Conservation (phyloP, 2,329 filamentous ascomycete genomes). For the Didymella pomorum region DNA sequence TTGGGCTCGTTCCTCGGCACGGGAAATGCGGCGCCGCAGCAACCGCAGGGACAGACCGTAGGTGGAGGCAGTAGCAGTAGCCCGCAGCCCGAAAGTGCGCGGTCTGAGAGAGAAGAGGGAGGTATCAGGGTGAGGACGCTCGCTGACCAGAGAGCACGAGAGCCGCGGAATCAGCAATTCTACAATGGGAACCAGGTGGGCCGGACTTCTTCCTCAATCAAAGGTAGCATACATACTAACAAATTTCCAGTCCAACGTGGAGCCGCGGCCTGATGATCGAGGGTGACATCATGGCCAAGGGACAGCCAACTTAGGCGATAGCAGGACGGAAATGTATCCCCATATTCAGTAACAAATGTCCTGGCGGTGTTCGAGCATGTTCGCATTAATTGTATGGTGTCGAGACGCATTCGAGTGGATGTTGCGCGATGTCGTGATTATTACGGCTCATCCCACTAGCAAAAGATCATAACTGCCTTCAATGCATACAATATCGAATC, state of each 20-base stretch:
- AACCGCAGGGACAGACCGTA: constrained; percentile 22
- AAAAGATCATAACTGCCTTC: too few species aligned
- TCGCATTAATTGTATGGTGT: not conserved
- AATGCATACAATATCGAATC: too few species aligned
- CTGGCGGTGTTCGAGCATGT: too few species aligned
- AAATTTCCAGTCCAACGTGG: constrained; percentile 7
- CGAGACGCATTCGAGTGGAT: not conserved
- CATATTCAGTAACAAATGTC: too few species aligned
- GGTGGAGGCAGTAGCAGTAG: constrained; percentile 20
- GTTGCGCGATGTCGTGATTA: not conserved
- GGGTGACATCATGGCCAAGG: not conserved
- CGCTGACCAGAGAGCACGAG: constrained; percentile 59
- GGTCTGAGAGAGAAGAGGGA: constrained; percentile 23
- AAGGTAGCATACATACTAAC: not conserved
- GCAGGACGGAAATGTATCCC: too few species aligned
- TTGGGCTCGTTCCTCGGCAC: constrained; percentile 43
- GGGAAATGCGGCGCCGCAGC: constrained; percentile 13
- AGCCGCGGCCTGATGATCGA: constrained; percentile 9
- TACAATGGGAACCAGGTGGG: constrained; percentile 91
- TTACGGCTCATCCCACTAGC: too few species aligned
- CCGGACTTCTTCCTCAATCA: accelerated
- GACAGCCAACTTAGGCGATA: not conserved
- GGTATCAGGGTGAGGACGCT: constrained; percentile 54
- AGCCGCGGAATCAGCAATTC: constrained; percentile 68
- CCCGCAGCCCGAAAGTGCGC: constrained; percentile 20